Base-by-base conservation (phyloP, 768 basidiomycete species). In the Termitomyces sp. region DNA sequence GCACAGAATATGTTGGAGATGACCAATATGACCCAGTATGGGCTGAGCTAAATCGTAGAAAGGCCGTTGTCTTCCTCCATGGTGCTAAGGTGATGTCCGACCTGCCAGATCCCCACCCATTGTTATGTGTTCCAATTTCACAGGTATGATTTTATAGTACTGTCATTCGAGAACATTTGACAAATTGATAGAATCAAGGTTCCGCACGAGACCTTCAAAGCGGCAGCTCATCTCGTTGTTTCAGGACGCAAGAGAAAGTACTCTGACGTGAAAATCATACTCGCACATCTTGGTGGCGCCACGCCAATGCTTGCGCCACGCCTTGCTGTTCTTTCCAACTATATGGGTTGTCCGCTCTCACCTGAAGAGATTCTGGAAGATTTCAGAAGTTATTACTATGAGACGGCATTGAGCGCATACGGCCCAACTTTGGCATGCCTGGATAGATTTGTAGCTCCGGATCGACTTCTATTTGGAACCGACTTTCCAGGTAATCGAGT, bases 141-240 rank as follows among this genome's bases (percentile, higher is more conserved):
- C 88, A 89, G 75, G 88, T 85, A 56, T 31, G n/a, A 23, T 46
- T 42, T 51, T 22, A 33, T 12, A 10, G 44, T 35, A n/a, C 32
- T 6, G 7, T 42, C 12, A 20, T 32, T 42, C 40, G 13, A n/a
- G 20, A 33, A 31, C 16, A 16, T 54, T 6, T 32, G 13, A 18
- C 54, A 7, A 41, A 49, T 9, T 15, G 5, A 11, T 20, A 16
- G 27, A 9, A 38, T 52, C 22, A 35, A 90, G 88, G 87, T 88
- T 0, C 89, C 88, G 7, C 85, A 89, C 64, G 89, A 91, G 68
- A 91, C 89, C 0, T 89, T 83, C 75, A 90, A 89, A 70, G 89
- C 87, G 1, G 88, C 88, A 32, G 83, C 88, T 3, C 86, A 89
- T 63, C 78, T 91, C 45, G 87, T 91, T 43, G 83, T 90, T 22